phyloP scores from a whole-genome alignment of 257 asterid genomes.

The Jacaranda mimosifolia region DNA sequence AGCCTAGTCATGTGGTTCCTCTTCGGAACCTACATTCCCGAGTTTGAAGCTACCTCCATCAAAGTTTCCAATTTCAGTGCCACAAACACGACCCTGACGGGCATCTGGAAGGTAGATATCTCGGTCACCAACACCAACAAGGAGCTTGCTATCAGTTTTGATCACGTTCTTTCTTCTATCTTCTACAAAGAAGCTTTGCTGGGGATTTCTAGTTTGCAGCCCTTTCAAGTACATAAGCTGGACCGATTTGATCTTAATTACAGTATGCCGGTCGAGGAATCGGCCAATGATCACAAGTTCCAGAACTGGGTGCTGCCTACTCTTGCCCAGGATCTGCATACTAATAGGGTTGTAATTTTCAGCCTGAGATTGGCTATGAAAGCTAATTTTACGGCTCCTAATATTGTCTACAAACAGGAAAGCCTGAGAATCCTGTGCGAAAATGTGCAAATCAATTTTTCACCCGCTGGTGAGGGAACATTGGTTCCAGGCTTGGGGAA shows the following conservation, averaged over 20 bases:
- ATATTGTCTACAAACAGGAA: slow-evolving; percentile 29
- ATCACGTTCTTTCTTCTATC: slow-evolving; percentile 39
- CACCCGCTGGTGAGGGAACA: slow-evolving; percentile 42
- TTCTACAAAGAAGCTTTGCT: slow-evolving; percentile 46
- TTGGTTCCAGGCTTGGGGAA: slow-evolving; percentile 17
- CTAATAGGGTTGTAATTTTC: slow-evolving; percentile 33
- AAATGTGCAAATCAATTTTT: slow-evolving; percentile 42
- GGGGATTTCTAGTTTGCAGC: slow-evolving; percentile 36
- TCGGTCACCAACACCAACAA: slow-evolving; percentile 43
- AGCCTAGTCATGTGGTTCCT: slow-evolving; percentile 60
- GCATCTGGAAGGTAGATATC: slow-evolving; percentile 43
- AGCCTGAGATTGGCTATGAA: slow-evolving; percentile 48
- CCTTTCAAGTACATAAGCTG: slow-evolving; percentile 32
- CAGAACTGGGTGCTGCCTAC: slow-evolving; percentile 24
- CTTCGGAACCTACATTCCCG: slow-evolving; percentile 56
- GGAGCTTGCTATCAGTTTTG: slow-evolving; percentile 29
- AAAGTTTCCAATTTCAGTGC: slow-evolving; percentile 47
- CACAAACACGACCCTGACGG: slow-evolving; percentile 13
- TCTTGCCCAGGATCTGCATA: slow-evolving; percentile 27
- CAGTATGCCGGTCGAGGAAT: slow-evolving; percentile 24
- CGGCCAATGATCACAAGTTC: not conserved
- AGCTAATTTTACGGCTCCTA: slow-evolving; percentile 34
- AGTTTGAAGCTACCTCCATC: slow-evolving; percentile 43
- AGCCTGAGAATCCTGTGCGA: slow-evolving; percentile 51
- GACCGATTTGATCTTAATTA: not conserved